Evolutionary conservation across 2,329 filamentous ascomycete genomes (phyloP), one percentile per base, ranked within the genome.

Genomic region (Penicillium sp.): DNA sequence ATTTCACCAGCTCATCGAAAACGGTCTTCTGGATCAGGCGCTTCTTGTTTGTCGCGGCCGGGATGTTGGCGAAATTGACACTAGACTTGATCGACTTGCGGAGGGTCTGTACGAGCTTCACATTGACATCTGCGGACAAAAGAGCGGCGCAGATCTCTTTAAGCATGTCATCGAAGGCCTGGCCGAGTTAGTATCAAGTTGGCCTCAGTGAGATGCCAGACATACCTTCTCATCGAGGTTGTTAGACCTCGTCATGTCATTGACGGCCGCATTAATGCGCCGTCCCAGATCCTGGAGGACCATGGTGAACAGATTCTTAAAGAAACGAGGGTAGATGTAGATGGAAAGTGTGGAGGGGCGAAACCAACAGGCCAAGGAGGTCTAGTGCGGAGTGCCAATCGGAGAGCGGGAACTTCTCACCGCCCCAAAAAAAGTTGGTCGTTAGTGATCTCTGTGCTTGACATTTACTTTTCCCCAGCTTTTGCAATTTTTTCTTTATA

Each of bases 281-380:
- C 91, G 89, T 62, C 93, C 93, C 50, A 98, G 82, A 80, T 98
- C 93, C 83, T 95, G 90, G 67, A 98, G 86, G 79, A 98, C 93
- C 93, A 98, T 98, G 67, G 64, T 68, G 64, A 51, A 49, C 44
- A 20, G 27, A 28, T 41, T 20, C 45, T 29, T 20, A 34, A 11
- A 16, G n/a, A 11, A 34, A 18, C 31, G 31, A 34, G 16, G 31
- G 31, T 34, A 10, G 16, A 32, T 8, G 9, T 9, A 26, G 40
- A 48, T 44, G 41, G 36, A 32, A 48, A 37, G 37, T 47, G 51
- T 53, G 53, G 56, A 56, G 55, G 56, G 49, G 54, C 43, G 49
- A 57, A 52, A 49, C 45, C 47, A 47, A 58, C 53, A 57, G 55
- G 49, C 55, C 49, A 50, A 43, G 51, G 53, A 55, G 50, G 46